A percentile compares a stretch with the other conserved stretches of the same genome.
Evolutionary conservation across 2,329 filamentous ascomycete species (phyloP).

Genomic region (Penicillium griseofulvum): DNA sequence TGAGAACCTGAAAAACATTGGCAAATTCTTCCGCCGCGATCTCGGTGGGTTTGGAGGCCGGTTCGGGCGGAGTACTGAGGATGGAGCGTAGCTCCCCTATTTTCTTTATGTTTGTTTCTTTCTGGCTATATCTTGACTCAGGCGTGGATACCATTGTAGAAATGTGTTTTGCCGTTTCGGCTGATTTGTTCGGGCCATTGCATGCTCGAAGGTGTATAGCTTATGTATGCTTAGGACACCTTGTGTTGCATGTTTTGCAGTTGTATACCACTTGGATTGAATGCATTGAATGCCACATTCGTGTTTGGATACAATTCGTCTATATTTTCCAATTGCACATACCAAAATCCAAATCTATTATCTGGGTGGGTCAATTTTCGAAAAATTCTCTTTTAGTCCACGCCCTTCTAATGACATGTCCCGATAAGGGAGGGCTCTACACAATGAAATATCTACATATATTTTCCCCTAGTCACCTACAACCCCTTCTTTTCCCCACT

Average conservation of each 20-base stretch:
- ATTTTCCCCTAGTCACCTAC: background rate
- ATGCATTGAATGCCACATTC: background rate
- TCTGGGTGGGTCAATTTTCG: background rate
- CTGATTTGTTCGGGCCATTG: background rate
- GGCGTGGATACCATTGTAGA: background rate
- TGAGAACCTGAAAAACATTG: conserved; percentile 91
- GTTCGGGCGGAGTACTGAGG: conserved; percentile 54
- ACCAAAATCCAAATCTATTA: background rate
- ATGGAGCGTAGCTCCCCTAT: conserved; percentile 10
- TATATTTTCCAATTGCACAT: background rate
- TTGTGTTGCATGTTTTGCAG: background rate
- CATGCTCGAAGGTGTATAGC: background rate
- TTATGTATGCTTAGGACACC: background rate
- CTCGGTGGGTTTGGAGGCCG: conserved; percentile 71
- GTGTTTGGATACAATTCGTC: background rate
- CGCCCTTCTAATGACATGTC: conserved; percentile 4
- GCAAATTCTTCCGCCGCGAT: conserved; percentile 92
- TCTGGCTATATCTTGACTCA: background rate
- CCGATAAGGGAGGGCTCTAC: too few relatives aligned
- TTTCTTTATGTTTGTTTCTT: background rate
- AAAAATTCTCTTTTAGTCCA: background rate
- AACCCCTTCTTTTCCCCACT: background rate
- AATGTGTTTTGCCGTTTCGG: background rate
- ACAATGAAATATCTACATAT: background rate
- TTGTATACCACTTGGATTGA: conserved; percentile 4